phyloP scores from a whole-genome alignment of 2,329 filamentous ascomycete genomes.

The Verruconis gallopava region DNA sequence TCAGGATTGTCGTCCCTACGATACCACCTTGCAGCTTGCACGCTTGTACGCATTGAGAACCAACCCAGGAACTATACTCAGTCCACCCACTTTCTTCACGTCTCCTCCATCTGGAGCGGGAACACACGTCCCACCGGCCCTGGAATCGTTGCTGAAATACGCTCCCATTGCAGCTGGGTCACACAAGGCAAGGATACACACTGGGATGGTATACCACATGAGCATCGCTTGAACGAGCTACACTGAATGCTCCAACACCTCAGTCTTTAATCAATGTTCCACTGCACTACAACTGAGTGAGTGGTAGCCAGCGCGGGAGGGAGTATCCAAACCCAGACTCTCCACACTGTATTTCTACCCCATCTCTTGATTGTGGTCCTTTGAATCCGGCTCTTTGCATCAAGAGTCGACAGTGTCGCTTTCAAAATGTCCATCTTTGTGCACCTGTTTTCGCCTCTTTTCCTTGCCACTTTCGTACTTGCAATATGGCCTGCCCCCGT shows the following conservation, averaged over 20 bases:
- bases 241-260: neutral
- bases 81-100: no score
- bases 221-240: no score
- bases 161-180: no score
- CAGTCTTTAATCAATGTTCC: neutral
- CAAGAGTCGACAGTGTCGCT: no score
- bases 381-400: neutral
- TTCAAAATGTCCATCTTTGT: neutral
- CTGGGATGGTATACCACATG: slow-evolving; percentile 14
- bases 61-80: no score
- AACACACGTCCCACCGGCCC: no score
- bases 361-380: neutral
- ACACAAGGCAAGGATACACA: neutral
- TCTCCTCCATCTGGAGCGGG: no score
- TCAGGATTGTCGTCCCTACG: no score
- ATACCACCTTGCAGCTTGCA: no score
- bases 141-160: no score
- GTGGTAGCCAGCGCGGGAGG: neutral
- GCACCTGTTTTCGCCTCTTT: neutral
- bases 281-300: neutral
- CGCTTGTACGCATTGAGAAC: no score
- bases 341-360: neutral
- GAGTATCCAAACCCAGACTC: neutral
- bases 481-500: slow-evolving; percentile 33
- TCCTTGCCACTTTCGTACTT: slow-evolving; percentile 15